Percentiles rank a stretch among this genome's conserved stretches.
These are phyloP conservation scores for Filobasidium floriforme DNA, from an alignment of 768 basidiomycete genomes.

Conservation along the genomic window DNA sequence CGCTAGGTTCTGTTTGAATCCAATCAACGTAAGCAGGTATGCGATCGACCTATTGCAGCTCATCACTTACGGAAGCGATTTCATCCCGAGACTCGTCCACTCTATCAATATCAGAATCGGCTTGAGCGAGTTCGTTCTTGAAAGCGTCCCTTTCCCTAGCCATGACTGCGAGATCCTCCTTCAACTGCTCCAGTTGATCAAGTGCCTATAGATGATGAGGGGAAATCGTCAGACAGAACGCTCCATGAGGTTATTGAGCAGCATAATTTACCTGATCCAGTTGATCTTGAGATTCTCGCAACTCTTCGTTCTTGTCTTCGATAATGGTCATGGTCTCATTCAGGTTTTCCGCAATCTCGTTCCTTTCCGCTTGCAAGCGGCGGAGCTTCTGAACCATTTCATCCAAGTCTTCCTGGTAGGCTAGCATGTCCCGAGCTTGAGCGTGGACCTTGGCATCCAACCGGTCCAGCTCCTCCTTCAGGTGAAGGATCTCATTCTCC, in stretches of 20 bases:
- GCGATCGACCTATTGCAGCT: no score
- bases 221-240: background rate
- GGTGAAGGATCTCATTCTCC: slow-evolving; percentile 66
- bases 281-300: background rate
- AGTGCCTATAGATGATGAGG: background rate
- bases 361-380: slow-evolving; percentile 47
- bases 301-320: background rate
- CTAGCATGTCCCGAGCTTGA: background rate
- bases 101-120: slow-evolving; percentile 10
- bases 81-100: slow-evolving; percentile 12
- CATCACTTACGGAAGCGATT: slow-evolving; percentile 1
- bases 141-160: slow-evolving; percentile 34
- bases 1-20: background rate
- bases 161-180: slow-evolving; percentile 16
- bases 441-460: slow-evolving; percentile 51
- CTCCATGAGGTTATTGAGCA: background rate
- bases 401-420: slow-evolving; percentile 16
- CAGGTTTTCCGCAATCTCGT: slow-evolving; percentile 65
- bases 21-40: background rate
- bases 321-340: slow-evolving; percentile 55
- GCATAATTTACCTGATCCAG: slow-evolving; percentile 7
- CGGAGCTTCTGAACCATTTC: slow-evolving; percentile 18
- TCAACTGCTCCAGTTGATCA: background rate
- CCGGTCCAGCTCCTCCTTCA: slow-evolving; percentile 74
- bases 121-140: slow-evolving; percentile 11